These are phyloP conservation scores for Chionographis japonica DNA, from an alignment of 106 monocot genomes.

Conservation along the genomic window DNA sequence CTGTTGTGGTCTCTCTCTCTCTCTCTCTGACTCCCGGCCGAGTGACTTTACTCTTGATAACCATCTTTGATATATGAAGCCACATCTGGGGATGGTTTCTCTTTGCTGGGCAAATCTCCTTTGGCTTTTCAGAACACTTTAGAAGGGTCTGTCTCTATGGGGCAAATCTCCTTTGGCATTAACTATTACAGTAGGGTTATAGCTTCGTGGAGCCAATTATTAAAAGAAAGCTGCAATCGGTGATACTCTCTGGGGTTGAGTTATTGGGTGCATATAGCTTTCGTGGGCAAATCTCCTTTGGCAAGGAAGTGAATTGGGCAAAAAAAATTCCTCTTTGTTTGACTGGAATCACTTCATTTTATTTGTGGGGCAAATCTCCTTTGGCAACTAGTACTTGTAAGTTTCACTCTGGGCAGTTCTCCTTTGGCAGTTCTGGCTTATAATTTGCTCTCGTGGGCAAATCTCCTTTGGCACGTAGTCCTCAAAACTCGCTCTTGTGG, in stretches of 20 bases:
- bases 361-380: slow-evolving; percentile 16
- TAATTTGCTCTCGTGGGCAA: slow-evolving; percentile 14
- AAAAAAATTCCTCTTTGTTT: not conserved
- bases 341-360: not conserved
- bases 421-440: slow-evolving; percentile 17
- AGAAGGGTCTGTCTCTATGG: not conserved
- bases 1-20: not conserved
- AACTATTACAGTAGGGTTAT: not conserved
- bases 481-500: slow-evolving; percentile 7
- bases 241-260: not conserved
- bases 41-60: not conserved
- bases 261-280: slow-evolving; percentile 17
- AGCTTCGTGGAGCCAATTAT: slow-evolving; percentile 4
- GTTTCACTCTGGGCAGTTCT: slow-evolving; percentile 21
- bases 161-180: slow-evolving; percentile 51
- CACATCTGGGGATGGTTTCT: not conserved
- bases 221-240: not conserved
- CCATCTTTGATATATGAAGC: slow-evolving; percentile 1
- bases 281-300: slow-evolving; percentile 41
- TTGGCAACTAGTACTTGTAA: not conserved
- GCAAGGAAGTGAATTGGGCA: not conserved
- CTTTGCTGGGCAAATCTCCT: slow-evolving; percentile 21
- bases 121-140: slow-evolving; percentile 9
- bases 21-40: not conserved
- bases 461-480: slow-evolving; percentile 15